Evolutionary conservation across 495 filamentous ascomycete species (phyloP).

Genomic region (Elaphomyces granulatus): DNA sequence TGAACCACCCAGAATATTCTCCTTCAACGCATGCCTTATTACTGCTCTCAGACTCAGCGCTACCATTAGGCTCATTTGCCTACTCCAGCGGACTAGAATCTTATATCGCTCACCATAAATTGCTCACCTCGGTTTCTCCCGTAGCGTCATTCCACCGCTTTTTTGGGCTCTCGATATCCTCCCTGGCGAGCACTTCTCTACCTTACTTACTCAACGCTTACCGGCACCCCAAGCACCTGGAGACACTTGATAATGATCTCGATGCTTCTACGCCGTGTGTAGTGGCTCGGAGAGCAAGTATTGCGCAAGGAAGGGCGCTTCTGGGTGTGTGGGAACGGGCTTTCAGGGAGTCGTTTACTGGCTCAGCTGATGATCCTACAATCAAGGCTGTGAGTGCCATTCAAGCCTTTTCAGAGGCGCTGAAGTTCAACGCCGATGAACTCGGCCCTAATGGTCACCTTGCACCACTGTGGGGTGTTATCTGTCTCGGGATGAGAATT

Average conservation of each 20-base stretch:
- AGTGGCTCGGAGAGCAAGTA: conserved; percentile 70
- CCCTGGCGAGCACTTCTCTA: conserved; percentile 63
- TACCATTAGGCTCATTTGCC: conserved; percentile 92
- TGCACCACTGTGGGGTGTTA: conserved; percentile 64
- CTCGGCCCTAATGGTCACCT: conserved; percentile 48
- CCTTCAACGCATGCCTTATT: conserved; percentile 59
- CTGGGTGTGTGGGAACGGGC: conserved; percentile 81
- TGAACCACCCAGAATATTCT: background rate
- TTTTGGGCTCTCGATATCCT: conserved; percentile 61
- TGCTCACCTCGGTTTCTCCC: conserved; percentile 19
- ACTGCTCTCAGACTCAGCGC: conserved; percentile 86
- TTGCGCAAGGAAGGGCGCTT: conserved; percentile 74
- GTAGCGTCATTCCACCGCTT: conserved; percentile 51
- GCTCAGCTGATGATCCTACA: background rate
- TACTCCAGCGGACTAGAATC: conserved; percentile 93
- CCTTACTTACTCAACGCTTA: conserved; percentile 76
- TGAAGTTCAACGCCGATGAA: conserved; percentile 23
- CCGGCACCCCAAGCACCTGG: conserved; percentile 39
- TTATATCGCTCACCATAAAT: conserved; percentile 65
- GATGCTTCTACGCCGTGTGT: conserved; percentile 79
- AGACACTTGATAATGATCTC: conserved; percentile 62
- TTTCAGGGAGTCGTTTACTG: conserved; percentile 29
- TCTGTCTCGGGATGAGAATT: conserved; percentile 50
- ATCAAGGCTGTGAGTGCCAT: conserved; percentile 15
- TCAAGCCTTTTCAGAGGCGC: conserved; percentile 24